Conservation (phyloP, 805 yeast genomes). For the Saccharomycopsis schoenii region DNA sequence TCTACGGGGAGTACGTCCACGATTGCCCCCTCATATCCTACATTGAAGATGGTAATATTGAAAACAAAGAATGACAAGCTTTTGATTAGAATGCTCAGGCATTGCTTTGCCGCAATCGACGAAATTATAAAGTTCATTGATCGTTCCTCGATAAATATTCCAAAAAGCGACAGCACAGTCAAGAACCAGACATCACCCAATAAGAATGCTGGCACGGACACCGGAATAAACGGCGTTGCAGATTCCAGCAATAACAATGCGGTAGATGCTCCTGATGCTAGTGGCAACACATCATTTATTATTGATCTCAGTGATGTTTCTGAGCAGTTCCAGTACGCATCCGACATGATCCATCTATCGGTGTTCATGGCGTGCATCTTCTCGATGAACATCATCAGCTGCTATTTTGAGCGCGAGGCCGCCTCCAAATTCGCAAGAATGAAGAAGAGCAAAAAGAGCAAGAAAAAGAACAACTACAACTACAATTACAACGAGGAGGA, state of each 20-base stretch:
- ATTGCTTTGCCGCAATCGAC: not conserved
- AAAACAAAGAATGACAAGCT: not conserved
- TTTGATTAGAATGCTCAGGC: not conserved
- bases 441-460: not conserved
- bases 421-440: not conserved
- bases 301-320: slow-evolving; percentile 24
- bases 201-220: not conserved
- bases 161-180: too few species aligned
- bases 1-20: not conserved
- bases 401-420: not conserved
- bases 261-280: slow-evolving; percentile 5
- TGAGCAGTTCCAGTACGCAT: slow-evolving; percentile 48
- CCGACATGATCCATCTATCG: slow-evolving; percentile 47
- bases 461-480: not conserved
- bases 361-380: slow-evolving; percentile 7
- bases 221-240: not conserved
- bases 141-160: not conserved
- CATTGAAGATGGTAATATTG: not conserved
- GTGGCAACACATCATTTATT: slow-evolving; percentile 3
- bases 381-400: not conserved
- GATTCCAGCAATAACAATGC: not conserved
- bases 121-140: not conserved
- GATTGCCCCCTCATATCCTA: not conserved
- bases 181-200: too few species aligned
- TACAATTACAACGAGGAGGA: too few species aligned